Evolutionary conservation across 805 yeast species (phyloP).

Genomic region (Candida tallmaniae): DNA sequence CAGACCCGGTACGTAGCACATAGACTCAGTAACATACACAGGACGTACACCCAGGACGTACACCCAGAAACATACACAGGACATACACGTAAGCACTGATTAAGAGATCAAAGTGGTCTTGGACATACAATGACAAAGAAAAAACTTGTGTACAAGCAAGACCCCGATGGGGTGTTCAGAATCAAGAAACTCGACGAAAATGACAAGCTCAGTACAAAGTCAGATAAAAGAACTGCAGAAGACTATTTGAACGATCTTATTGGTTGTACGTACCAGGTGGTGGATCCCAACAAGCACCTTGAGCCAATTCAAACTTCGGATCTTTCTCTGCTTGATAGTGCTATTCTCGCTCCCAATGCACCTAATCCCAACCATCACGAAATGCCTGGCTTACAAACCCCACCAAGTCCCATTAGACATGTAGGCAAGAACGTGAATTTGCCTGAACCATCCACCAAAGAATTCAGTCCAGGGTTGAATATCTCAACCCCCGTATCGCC

Average conservation of each 20-base stretch:
- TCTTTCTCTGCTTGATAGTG: neutral
- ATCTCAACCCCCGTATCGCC: conserved; percentile 2
- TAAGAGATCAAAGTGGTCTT: no score
- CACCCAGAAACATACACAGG: no score
- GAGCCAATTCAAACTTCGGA: no score
- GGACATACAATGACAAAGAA: no score
- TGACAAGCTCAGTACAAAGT: conserved; percentile 11
- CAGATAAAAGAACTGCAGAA: conserved; percentile 19
- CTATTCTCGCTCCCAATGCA: conserved; percentile 1
- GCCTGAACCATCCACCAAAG: neutral
- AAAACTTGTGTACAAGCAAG: conserved; percentile 32
- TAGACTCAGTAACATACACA: no score
- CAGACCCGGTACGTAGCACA: no score
- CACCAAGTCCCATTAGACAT: neutral
- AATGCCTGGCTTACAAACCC: neutral
- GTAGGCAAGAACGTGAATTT: neutral
- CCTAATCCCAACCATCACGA: neutral
- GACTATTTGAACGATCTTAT: conserved; percentile 27
- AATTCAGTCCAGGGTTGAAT: conserved; percentile 6
- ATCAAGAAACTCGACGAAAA: conserved; percentile 22
- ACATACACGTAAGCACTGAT: no score
- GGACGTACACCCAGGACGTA: no score
- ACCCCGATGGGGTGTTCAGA: conserved; percentile 36
- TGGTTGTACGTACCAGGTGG: conserved; percentile 26
- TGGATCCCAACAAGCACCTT: conserved; percentile 10